phyloP scores from a whole-genome alignment of 257 asterid species.

The Cordia subcordata region DNA sequence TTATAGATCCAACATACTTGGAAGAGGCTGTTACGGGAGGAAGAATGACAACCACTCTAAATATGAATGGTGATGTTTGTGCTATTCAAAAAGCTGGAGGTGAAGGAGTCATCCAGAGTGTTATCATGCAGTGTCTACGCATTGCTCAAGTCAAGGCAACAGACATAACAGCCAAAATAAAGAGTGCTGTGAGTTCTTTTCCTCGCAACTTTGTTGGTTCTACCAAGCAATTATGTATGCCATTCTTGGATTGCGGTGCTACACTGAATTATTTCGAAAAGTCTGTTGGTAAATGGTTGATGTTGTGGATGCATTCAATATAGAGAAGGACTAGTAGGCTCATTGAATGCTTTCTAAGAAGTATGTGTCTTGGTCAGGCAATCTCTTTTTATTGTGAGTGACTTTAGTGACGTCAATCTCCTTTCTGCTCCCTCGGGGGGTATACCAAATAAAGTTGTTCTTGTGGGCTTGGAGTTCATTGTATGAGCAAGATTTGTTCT shows the following conservation, averaged over 20 bases:
- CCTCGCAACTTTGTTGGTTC: constrained; percentile 1
- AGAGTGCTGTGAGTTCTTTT: constrained; percentile 58
- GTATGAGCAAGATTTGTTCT: too few relatives aligned
- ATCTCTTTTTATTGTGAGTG: not conserved
- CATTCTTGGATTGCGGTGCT: not conserved
- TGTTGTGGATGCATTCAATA: not conserved
- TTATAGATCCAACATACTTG: constrained; percentile 82
- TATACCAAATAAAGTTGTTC: too few relatives aligned
- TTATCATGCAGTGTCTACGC: constrained; percentile 88
- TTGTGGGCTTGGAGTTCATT: too few relatives aligned
- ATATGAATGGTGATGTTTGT: constrained; percentile 80
- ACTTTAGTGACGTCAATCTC: too few relatives aligned
- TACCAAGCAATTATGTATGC: not conserved
- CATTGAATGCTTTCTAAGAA: too few relatives aligned
- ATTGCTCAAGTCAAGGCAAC: constrained; percentile 88
- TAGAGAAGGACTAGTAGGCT: too few relatives aligned
- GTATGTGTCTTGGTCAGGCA: not conserved
- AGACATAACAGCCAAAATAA: constrained; percentile 81
- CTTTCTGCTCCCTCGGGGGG: too few relatives aligned
- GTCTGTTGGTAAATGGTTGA: not conserved
- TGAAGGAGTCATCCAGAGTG: constrained; percentile 71
- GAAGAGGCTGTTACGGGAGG: constrained; percentile 97
- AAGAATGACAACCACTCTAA: constrained; percentile 76
- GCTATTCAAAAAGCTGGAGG: constrained; percentile 98
- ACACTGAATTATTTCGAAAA: not conserved